Evolutionary conservation across 2,329 filamentous ascomycete species (phyloP).

Genomic region (Fusarium papillatum): DNA sequence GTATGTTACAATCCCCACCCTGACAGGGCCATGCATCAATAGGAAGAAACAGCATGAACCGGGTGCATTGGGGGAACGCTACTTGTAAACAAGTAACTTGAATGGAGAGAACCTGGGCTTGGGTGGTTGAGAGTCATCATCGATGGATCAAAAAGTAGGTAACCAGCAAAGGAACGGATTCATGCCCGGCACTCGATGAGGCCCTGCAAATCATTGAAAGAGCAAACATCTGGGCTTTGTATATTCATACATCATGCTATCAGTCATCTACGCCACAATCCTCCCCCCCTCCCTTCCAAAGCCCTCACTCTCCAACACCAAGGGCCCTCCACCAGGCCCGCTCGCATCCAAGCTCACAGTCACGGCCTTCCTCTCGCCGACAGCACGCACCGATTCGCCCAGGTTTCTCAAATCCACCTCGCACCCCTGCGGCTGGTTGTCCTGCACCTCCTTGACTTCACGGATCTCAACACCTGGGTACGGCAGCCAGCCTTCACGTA

Average conservation of each 20-base stretch:
- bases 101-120: no score
- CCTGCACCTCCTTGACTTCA: conserved; percentile 60
- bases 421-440: conserved; percentile 58
- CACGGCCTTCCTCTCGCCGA: conserved; percentile 78
- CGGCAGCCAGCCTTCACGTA: conserved; percentile 82
- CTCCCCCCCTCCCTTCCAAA: conserved; percentile 48
- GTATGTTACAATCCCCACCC: no score
- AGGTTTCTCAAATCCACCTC: conserved; percentile 87
- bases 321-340: conserved; percentile 73
- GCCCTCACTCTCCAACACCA: conserved; percentile 74
- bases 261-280: conserved; percentile 50
- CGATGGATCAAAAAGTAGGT: no score
- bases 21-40: no score
- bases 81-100: no score
- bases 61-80: no score
- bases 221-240: neutral
- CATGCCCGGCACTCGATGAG: neutral
- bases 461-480: conserved; percentile 86
- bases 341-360: conserved; percentile 81
- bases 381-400: conserved; percentile 82
- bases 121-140: no score
- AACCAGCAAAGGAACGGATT: no score
- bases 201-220: neutral
- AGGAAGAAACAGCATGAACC: no score
- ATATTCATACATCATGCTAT: neutral